These are phyloP conservation scores for Stachybotrys echinatus DNA, from an alignment of 2,329 filamentous ascomycete genomes.

Conservation along the genomic window DNA sequence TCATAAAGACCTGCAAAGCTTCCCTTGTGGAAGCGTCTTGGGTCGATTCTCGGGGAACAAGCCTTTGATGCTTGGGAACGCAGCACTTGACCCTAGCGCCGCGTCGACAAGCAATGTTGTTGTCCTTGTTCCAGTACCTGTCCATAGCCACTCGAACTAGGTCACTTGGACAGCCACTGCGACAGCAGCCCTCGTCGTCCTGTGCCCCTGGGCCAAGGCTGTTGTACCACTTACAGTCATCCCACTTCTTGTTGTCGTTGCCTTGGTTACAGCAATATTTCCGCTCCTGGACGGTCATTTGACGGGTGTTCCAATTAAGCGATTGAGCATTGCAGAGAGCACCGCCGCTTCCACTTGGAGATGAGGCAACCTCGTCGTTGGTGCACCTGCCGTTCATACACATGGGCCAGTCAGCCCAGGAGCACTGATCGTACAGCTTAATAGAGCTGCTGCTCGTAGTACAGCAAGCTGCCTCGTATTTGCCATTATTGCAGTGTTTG, in stretches of 20 bases:
- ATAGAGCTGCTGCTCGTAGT: constrained; percentile 6
- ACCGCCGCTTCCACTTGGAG: constrained; percentile 5
- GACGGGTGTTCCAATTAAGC: constrained; percentile 2
- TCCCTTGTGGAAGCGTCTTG: neutral
- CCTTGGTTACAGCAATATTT: constrained; percentile 5
- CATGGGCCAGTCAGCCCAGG: constrained; percentile 5
- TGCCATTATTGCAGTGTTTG: constrained; percentile 6
- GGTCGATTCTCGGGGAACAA: neutral
- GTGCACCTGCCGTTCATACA: constrained; percentile 5
- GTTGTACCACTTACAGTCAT: constrained; percentile 7
- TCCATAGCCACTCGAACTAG: constrained; percentile 4
- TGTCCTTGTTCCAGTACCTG: constrained; percentile 7
- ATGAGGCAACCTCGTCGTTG: constrained; percentile 5
- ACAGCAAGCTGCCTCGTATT: constrained; percentile 8
- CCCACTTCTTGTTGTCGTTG: constrained; percentile 5
- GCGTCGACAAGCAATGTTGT: constrained; percentile 3
- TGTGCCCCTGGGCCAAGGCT: constrained; percentile 5
- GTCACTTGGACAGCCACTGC: constrained; percentile 2
- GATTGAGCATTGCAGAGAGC: constrained; percentile 6
- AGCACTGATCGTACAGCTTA: constrained; percentile 6
- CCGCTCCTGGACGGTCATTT: constrained; percentile 5
- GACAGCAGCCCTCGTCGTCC: constrained; percentile 2
- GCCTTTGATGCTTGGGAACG: constrained; percentile 4
- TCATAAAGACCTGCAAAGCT: neutral
- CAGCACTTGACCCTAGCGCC: constrained; percentile 8